Percentiles rank a stretch among this genome's conserved stretches.
These are phyloP conservation scores for Cladosporium velox DNA, from an alignment of 2,329 filamentous ascomycete genomes.

Conservation along the genomic window DNA sequence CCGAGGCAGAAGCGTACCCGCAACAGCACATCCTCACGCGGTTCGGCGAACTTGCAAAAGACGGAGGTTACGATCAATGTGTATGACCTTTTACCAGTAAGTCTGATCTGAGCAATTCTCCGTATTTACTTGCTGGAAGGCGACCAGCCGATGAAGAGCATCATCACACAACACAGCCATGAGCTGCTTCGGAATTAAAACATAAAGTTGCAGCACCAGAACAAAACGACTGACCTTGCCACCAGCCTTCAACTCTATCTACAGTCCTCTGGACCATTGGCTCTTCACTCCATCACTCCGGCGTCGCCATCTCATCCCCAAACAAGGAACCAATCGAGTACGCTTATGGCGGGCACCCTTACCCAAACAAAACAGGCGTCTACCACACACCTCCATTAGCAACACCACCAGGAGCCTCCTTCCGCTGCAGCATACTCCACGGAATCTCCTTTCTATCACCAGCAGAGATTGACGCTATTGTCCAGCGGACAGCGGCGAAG, in stretches of 20 bases:
- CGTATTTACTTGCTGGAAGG: neutral
- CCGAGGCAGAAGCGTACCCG: constrained; percentile 5
- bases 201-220: neutral
- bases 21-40: constrained; percentile 11
- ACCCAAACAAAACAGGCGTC: constrained; percentile 70
- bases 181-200: neutral
- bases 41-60: constrained; percentile 23
- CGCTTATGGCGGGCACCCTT: constrained; percentile 80
- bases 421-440: constrained; percentile 72
- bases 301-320: constrained; percentile 62
- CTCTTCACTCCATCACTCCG: constrained; percentile 76
- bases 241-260: constrained; percentile 71
- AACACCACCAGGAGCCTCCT: constrained; percentile 75
- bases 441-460: constrained; percentile 72
- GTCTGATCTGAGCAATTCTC: neutral
- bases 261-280: constrained; percentile 76
- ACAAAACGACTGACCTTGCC: constrained; percentile 9
- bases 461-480: constrained; percentile 69
- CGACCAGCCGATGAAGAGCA: neutral
- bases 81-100: constrained; percentile 42
- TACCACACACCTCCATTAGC: constrained; percentile 74
- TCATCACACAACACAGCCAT: neutral
- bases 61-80: constrained; percentile 41
- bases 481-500: constrained; percentile 64
- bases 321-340: constrained; percentile 61